A percentile compares a stretch with the other conserved stretches of the same genome.
phyloP scores from a whole-genome alignment of 495 filamentous ascomycete genomes.

The Podospora australis region DNA sequence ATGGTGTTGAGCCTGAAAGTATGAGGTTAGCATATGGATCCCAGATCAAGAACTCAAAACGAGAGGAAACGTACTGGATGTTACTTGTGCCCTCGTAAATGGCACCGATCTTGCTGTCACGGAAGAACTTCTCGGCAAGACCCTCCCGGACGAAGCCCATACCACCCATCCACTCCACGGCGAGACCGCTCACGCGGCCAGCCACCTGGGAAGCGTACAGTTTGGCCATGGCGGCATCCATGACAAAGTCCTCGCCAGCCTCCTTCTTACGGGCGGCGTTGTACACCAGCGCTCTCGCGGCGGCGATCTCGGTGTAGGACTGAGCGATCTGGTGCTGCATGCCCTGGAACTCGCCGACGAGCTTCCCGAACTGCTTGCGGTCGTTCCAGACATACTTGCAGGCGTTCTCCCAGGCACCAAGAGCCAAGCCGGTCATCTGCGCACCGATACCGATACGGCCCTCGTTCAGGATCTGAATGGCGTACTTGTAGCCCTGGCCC shows the following conservation, averaged over 20 bases:
- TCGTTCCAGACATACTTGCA: conserved; percentile 89
- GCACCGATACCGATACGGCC: conserved; percentile 96
- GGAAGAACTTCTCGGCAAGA: conserved; percentile 95
- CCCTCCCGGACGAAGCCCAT: conserved; percentile 96
- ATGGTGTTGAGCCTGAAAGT: conserved; percentile 82
- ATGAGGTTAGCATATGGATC: conserved; percentile 43
- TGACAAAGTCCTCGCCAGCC: conserved; percentile 88
- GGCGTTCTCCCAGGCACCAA: conserved; percentile 95
- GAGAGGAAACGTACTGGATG: conserved; percentile 42
- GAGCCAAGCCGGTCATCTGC: conserved; percentile 95
- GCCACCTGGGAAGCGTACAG: conserved; percentile 91
- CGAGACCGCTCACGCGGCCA: conserved; percentile 73
- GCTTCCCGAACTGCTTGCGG: conserved; percentile 89
- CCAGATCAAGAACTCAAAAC: neutral
- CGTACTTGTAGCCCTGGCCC: conserved; percentile 95
- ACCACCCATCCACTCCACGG: conserved; percentile 98
- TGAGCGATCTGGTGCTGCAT: conserved; percentile 99
- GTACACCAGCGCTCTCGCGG: conserved; percentile 87
- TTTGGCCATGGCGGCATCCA: conserved; percentile 97
- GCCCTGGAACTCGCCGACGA: conserved; percentile 93
- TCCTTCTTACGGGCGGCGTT: conserved; percentile 98
- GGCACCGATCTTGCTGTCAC: conserved; percentile 96
- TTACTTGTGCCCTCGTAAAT: conserved; percentile 93
- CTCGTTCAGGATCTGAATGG: conserved; percentile 94
- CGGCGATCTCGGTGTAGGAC: conserved; percentile 86